Conservation (phyloP, 2,329 filamentous ascomycete species). For the Fusarium napiforme region DNA sequence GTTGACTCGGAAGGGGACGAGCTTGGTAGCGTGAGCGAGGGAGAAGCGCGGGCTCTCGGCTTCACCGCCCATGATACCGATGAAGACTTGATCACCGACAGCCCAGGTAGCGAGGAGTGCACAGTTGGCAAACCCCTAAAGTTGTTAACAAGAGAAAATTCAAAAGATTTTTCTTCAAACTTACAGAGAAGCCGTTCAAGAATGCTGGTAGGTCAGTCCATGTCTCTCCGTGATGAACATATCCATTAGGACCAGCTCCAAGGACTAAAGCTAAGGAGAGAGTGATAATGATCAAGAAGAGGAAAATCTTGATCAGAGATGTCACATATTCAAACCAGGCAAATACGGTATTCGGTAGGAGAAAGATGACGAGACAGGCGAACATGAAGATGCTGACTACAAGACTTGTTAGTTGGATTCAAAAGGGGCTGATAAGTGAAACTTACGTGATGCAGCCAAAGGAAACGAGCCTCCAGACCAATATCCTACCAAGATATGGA, state of each 20-base stretch:
- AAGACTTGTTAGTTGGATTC: neutral
- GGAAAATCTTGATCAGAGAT: constrained; percentile 30
- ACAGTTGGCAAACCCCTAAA: constrained; percentile 34
- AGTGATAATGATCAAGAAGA: constrained; percentile 30
- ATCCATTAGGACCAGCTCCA: constrained; percentile 24
- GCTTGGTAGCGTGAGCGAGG: constrained; percentile 32
- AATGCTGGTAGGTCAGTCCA: constrained; percentile 22
- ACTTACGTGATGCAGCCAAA: constrained; percentile 9
- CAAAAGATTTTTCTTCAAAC: accelerated
- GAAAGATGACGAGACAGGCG: constrained; percentile 23
- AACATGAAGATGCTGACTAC: constrained; percentile 22
- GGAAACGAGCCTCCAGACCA: constrained; percentile 27
- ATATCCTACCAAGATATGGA: constrained; percentile 16
- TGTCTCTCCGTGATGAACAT: constrained; percentile 6
- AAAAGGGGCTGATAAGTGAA: too few relatives aligned
- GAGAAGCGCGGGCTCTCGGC: constrained; percentile 29
- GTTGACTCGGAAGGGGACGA: constrained; percentile 34
- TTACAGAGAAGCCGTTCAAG: constrained; percentile 30
- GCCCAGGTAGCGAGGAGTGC: constrained; percentile 36
- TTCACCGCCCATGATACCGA: constrained; percentile 40
- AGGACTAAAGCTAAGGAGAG: constrained; percentile 20
- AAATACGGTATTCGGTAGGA: constrained; percentile 26
- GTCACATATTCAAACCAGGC: constrained; percentile 35
- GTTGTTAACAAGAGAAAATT: neutral
- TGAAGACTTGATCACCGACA: constrained; percentile 38